Evolutionary conservation across 2,329 filamentous ascomycete genomes (phyloP).

Genomic region (Cucurbitaria berberidis): DNA sequence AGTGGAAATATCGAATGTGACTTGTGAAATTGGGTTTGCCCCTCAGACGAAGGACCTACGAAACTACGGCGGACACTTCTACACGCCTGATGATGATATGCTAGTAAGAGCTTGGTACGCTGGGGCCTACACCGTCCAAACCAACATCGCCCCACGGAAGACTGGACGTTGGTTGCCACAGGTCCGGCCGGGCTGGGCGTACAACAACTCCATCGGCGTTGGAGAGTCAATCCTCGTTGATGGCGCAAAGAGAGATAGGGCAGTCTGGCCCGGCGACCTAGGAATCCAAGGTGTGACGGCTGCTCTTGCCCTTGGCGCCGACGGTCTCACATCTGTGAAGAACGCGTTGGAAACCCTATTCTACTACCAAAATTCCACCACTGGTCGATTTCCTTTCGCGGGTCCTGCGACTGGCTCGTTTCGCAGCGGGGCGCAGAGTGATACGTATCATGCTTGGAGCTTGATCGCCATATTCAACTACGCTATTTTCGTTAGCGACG

Average conservation of each 20-base stretch:
- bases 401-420: constrained; percentile 14
- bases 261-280: constrained; percentile 43
- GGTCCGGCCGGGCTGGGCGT: constrained; percentile 39
- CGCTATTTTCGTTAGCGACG: constrained; percentile 21
- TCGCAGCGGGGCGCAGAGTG: constrained; percentile 18
- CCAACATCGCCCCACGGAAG: constrained; percentile 43
- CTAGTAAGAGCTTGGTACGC: constrained; percentile 65
- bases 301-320: constrained; percentile 15
- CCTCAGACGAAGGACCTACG: constrained; percentile 57
- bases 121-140: constrained; percentile 52
- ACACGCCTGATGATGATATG: constrained; percentile 43
- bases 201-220: constrained; percentile 44
- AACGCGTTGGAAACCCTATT: constrained; percentile 26
- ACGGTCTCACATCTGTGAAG: constrained; percentile 17
- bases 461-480: constrained; percentile 30
- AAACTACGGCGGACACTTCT: constrained; percentile 49
- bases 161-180: constrained; percentile 39
- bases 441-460: constrained; percentile 31
- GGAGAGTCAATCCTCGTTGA: constrained; percentile 46
- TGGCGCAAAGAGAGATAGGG: constrained; percentile 49
- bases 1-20: not conserved
- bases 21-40: constrained; percentile 55
- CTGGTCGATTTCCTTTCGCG: constrained; percentile 25
- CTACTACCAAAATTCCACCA: constrained; percentile 26
- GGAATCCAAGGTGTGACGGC: constrained; percentile 17